A percentile compares a stretch with the other conserved stretches of the same genome.
phyloP scores from a whole-genome alignment of 805 yeast species.

The Starmerella ratchasimensis region DNA sequence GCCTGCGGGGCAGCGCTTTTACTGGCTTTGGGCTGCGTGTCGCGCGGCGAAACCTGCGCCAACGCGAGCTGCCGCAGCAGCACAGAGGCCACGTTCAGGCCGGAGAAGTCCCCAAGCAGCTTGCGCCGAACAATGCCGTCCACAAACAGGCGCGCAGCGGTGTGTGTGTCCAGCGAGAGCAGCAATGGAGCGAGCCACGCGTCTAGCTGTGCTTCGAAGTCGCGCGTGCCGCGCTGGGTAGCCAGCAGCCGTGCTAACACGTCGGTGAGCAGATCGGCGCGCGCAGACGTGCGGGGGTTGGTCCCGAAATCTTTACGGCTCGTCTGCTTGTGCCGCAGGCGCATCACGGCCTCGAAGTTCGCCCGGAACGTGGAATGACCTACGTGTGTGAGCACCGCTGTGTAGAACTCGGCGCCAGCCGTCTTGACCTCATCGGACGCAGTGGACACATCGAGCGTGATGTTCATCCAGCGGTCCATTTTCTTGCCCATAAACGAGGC shows the following conservation, averaged over 20 bases:
- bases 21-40: background rate
- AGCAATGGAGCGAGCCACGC: slow-evolving; percentile 12
- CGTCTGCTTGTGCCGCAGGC: background rate
- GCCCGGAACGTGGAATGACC: slow-evolving; percentile 1
- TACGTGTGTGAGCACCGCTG: slow-evolving; percentile 12
- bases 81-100: slow-evolving; percentile 12
- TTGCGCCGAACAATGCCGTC: slow-evolving; percentile 8
- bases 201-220: slow-evolving; percentile 7
- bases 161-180: slow-evolving; percentile 8
- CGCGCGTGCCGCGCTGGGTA: background rate
- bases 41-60: slow-evolving; percentile 4
- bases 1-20: background rate
- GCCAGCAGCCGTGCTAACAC: background rate
- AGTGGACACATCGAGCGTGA: slow-evolving; percentile 20
- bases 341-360: slow-evolving; percentile 1
- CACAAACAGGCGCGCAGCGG: slow-evolving; percentile 12
- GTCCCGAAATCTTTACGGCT: background rate
- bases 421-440: slow-evolving; percentile 20
- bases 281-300: background rate
- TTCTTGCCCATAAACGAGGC: slow-evolving; percentile 6
- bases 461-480: slow-evolving; percentile 21
- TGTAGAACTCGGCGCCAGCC: slow-evolving; percentile 24
- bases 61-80: slow-evolving; percentile 16
- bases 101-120: slow-evolving; percentile 12
- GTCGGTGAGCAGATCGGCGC: background rate